Conservation (phyloP, 768 basidiomycete genomes). For the Pleurotus tuoliensis region DNA sequence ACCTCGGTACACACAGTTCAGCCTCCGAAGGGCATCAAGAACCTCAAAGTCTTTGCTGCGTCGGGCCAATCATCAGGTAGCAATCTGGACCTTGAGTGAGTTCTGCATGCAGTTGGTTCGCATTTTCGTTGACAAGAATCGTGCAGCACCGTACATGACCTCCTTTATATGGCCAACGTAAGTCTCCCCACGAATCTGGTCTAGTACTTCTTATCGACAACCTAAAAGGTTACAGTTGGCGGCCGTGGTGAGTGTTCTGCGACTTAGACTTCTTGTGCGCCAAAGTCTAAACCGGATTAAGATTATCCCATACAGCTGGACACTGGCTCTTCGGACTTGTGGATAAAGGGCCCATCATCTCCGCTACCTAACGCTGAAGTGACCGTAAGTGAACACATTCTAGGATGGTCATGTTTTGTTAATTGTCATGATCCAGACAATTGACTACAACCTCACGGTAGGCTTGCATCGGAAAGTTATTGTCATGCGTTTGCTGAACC, state of each 20-base stretch:
- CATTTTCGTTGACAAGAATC: conserved; percentile 1
- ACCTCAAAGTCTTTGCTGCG: conserved; percentile 31
- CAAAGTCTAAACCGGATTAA: conserved; percentile 21
- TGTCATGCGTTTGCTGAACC: not conserved
- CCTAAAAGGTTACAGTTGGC: conserved; percentile 59
- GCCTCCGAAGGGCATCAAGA: conserved; percentile 19
- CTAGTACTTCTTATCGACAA: too few species aligned
- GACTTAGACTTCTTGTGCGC: not conserved
- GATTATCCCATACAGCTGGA: conserved; percentile 77
- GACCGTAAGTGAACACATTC: conserved; percentile 37
- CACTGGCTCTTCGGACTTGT: conserved; percentile 83
- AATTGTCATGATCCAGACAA: conserved; percentile 27
- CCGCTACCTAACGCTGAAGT: conserved; percentile 45
- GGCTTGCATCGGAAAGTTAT: conserved; percentile 13
- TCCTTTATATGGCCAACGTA: conserved; percentile 78
- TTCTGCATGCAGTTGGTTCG: conserved; percentile 3
- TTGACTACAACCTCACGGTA: conserved; percentile 62
- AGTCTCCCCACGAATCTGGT: conserved; percentile 20
- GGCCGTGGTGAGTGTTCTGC: conserved; percentile 43
- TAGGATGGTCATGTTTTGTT: conserved; percentile 4
- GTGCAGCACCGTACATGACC: conserved; percentile 64
- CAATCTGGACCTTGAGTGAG: conserved; percentile 45
- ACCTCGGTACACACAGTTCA: conserved; percentile 2
- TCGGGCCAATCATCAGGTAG: conserved; percentile 21
- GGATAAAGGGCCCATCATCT: conserved; percentile 48